Conservation (phyloP, 2,329 filamentous ascomycete genomes). For the Calonectria naviculata region DNA sequence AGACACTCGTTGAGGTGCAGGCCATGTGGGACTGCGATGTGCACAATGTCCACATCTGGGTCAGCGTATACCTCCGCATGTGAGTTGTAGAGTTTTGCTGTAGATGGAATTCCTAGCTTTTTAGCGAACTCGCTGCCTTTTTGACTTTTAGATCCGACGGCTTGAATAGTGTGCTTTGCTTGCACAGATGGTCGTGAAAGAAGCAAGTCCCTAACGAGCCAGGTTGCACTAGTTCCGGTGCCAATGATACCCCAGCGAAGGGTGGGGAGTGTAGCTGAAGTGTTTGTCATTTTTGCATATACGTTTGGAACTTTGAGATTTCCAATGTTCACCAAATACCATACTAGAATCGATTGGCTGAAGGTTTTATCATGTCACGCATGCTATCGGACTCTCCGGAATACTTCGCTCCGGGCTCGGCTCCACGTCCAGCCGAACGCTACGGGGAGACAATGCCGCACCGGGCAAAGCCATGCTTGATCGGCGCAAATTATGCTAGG, state of each 20-base stretch:
- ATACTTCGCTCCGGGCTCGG: neutral
- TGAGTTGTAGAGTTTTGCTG: conserved; percentile 45
- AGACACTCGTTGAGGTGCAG: conserved; percentile 47
- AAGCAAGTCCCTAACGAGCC: conserved; percentile 53
- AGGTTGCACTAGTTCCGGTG: conserved; percentile 4
- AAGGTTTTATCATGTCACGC: neutral
- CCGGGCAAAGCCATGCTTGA: neutral
- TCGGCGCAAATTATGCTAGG: too few species aligned
- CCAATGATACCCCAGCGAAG: conserved; percentile 24
- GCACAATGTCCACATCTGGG: conserved; percentile 46
- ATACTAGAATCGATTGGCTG: neutral
- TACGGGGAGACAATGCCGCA: neutral
- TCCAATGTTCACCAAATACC: neutral
- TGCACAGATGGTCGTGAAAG: conserved; percentile 47
- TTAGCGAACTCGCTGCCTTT: neutral
- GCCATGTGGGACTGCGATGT: conserved; percentile 48
- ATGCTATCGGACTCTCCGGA: neutral
- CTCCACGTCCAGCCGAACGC: neutral
- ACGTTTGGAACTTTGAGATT: neutral
- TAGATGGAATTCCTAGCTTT: conserved; percentile 45
- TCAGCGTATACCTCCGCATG: conserved; percentile 42
- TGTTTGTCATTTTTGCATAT: neutral
- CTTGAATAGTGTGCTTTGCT: neutral
- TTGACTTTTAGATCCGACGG: neutral
- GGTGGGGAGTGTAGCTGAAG: neutral